phyloP scores from a whole-genome alignment of 345 rosid species.

The Dovyalis caffra region DNA sequence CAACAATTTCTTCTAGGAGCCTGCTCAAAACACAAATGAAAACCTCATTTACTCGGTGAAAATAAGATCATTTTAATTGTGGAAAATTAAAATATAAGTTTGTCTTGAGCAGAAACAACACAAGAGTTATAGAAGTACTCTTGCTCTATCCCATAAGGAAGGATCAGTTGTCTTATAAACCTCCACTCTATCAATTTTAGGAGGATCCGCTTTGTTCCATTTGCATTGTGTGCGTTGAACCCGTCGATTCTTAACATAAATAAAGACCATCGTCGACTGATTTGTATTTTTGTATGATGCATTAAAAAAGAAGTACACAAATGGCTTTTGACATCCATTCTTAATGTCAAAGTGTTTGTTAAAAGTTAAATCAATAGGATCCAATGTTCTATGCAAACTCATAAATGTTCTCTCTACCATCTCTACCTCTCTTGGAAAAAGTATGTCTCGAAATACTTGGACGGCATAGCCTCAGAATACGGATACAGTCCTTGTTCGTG shows the following conservation, averaged over 20 bases:
- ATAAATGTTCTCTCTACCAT: slow-evolving; percentile 60
- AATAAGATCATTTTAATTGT: not conserved
- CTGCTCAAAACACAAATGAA: slow-evolving; percentile 20
- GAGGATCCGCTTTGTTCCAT: slow-evolving; percentile 41
- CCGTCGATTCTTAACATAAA: slow-evolving; percentile 35
- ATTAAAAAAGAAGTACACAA: slow-evolving; percentile 40
- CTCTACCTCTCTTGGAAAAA: slow-evolving; percentile 48
- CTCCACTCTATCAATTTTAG: slow-evolving; percentile 25
- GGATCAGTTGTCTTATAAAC: slow-evolving; percentile 49
- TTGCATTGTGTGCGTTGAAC: slow-evolving; percentile 33
- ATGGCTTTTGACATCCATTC: slow-evolving; percentile 52
- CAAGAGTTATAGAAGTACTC: not conserved
- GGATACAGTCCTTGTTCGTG: slow-evolving; percentile 60
- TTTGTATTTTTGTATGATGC: slow-evolving; percentile 27
- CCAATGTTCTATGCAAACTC: slow-evolving; percentile 49
- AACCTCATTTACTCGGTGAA: not conserved
- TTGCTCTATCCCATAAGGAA: slow-evolving; percentile 52
- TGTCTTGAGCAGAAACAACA: not conserved
- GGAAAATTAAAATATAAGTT: not conserved
- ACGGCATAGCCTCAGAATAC: slow-evolving; percentile 84
- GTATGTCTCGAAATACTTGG: slow-evolving; percentile 50
- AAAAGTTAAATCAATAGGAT: slow-evolving; percentile 38
- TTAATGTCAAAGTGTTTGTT: slow-evolving; percentile 49
- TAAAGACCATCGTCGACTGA: slow-evolving; percentile 33
- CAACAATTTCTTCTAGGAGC: slow-evolving; percentile 62